These are phyloP conservation scores for Pseudogymnoascus sp. DNA, from an alignment of 2,329 filamentous ascomycete species.

Conservation along the genomic window DNA sequence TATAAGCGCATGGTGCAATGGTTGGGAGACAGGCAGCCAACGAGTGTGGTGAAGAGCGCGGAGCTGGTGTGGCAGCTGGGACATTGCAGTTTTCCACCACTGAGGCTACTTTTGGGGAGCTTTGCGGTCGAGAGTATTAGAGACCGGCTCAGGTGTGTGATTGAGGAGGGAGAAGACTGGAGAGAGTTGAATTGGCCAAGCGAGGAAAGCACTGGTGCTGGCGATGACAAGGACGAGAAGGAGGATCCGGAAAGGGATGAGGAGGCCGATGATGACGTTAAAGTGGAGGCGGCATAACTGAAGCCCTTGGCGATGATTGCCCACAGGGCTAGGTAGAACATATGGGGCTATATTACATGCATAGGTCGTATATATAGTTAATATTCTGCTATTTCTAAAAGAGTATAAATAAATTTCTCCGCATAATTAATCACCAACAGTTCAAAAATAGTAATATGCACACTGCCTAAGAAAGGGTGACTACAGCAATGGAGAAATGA, in stretches of 20 bases:
- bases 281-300: neutral
- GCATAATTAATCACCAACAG: neutral
- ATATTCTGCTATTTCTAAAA: neutral
- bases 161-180: conserved; percentile 93
- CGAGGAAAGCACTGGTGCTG: conserved; percentile 13
- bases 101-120: conserved; percentile 79
- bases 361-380: neutral
- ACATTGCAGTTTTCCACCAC: conserved; percentile 88
- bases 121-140: conserved; percentile 95
- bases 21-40: conserved; percentile 87
- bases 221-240: conserved; percentile 10
- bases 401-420: neutral
- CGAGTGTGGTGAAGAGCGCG: conserved; percentile 85
- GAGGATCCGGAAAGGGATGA: conserved; percentile 12
- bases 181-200: conserved; percentile 64
- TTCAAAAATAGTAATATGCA: neutral
- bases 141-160: conserved; percentile 81
- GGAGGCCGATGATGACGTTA: neutral
- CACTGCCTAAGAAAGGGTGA: neutral
- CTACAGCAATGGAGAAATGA: neutral
- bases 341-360: neutral
- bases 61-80: conserved; percentile 92
- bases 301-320: neutral
- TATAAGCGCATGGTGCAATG: conserved; percentile 89
- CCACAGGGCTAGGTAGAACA: neutral